Percentiles rank a stretch among this genome's conserved stretches.
Conservation (phyloP, 257 asterid genomes). For the Gentiana dahurica region DNA sequence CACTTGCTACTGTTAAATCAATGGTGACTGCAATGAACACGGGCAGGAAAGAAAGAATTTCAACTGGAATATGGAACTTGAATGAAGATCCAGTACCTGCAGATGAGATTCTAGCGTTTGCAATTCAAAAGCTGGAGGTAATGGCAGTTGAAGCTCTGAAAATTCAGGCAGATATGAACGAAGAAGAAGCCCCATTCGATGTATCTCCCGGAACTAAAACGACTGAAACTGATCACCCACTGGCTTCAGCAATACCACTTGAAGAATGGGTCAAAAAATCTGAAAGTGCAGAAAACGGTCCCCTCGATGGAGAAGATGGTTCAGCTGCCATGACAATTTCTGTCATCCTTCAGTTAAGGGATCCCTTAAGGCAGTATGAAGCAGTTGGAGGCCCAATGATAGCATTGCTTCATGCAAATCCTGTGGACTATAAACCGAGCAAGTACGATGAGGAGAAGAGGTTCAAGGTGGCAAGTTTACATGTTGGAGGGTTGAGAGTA, state of each 20-base stretch:
- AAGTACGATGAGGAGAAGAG: constrained; percentile 35
- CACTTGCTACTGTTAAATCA: constrained; percentile 52
- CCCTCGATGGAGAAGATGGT: constrained; percentile 8
- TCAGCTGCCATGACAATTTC: constrained; percentile 20
- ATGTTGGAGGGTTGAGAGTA: constrained; percentile 60
- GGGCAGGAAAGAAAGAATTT: constrained; percentile 52
- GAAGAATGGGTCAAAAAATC: constrained; percentile 48
- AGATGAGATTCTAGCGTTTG: constrained; percentile 50
- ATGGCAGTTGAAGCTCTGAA: constrained; percentile 66
- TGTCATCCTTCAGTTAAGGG: constrained; percentile 61
- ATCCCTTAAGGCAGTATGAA: constrained; percentile 81
- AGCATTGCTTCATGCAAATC: constrained; percentile 40
- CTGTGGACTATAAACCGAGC: constrained; percentile 1
- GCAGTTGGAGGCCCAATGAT: constrained; percentile 87
- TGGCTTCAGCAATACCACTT: constrained; percentile 49
- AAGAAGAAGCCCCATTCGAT: constrained; percentile 72
- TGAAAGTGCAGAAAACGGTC: not conserved
- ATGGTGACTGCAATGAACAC: constrained; percentile 55
- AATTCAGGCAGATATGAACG: constrained; percentile 59
- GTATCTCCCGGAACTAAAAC: constrained; percentile 48
- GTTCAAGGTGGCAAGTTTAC: constrained; percentile 47
- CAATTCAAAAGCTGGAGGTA: constrained; percentile 71
- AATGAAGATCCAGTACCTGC: constrained; percentile 45
- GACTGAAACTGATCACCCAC: constrained; percentile 8
- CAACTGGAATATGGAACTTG: constrained; percentile 73